Conservation (phyloP, 2,329 filamentous ascomycete species). For the Aspergillus tamarii region DNA sequence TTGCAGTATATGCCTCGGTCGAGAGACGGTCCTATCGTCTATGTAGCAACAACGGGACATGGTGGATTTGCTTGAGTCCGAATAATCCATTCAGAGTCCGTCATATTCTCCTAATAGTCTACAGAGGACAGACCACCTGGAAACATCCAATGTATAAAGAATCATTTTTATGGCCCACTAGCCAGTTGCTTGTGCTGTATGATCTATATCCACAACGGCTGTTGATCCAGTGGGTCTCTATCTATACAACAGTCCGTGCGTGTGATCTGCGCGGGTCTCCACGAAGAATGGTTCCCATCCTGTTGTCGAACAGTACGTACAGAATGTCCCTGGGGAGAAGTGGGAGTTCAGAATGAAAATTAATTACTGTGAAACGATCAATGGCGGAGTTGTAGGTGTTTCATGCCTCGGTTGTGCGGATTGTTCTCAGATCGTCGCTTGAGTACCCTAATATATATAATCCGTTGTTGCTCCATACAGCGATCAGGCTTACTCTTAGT, state of each 20-base stretch:
- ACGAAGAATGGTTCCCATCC: not conserved
- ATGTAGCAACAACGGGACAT: too few species aligned
- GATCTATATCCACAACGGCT: not conserved
- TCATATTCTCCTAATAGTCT: too few species aligned
- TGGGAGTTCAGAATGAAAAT: not conserved
- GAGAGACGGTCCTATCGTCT: too few species aligned
- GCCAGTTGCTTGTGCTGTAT: not conserved
- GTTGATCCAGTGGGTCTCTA: not conserved
- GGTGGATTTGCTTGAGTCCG: not conserved
- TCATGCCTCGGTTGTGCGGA: not conserved
- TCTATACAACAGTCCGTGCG: not conserved
- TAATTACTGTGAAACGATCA: not conserved
- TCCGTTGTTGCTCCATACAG: too few species aligned
- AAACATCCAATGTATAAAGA: too few species aligned
- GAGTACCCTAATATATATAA: not conserved
- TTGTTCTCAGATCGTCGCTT: rapidly evolving
- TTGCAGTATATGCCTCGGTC: not conserved
- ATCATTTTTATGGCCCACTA: too few species aligned
- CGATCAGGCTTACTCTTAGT: too few species aligned
- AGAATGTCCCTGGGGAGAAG: not conserved
- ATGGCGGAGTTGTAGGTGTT: too few species aligned
- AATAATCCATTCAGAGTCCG: too few species aligned
- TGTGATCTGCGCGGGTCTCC: not conserved
- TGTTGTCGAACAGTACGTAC: not conserved
- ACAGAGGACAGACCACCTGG: too few species aligned